These are phyloP conservation scores for Spiraea crenata DNA, from an alignment of 331 rosid species.

Conservation along the genomic window DNA sequence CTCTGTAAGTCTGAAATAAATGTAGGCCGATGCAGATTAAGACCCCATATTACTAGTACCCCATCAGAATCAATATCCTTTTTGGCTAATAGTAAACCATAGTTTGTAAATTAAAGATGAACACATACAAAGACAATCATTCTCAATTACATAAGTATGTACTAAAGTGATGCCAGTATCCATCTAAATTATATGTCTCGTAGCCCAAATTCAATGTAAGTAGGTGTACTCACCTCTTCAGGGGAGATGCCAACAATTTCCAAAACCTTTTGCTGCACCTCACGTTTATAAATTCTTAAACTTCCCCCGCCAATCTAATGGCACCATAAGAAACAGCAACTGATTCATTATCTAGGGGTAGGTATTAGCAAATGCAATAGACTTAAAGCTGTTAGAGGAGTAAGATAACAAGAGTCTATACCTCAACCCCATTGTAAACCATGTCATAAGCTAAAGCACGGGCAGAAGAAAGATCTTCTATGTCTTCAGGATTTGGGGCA, in stretches of 20 bases:
- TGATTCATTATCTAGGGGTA: constrained; percentile 8
- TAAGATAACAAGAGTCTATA: constrained; percentile 16
- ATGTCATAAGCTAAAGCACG: constrained; percentile 98
- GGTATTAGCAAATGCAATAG: constrained; percentile 11
- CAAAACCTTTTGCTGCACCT: constrained; percentile 82
- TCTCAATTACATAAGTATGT: no score
- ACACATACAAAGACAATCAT: no score
- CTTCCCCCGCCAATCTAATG: constrained; percentile 96
- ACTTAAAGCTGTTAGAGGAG: constrained; percentile 15
- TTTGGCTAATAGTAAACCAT: no score
- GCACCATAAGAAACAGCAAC: constrained; percentile 12
- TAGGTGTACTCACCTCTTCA: constrained; percentile 66
- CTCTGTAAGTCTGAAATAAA: no score
- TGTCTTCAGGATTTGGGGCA: constrained; percentile 95
- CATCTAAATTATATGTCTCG: not conserved
- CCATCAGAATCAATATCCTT: no score
- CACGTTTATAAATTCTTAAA: constrained; percentile 87
- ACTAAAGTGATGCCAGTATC: no score
- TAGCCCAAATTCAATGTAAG: constrained; percentile 3
- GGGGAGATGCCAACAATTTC: constrained; percentile 82
- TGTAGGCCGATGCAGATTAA: no score
- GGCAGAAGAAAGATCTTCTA: constrained; percentile 81
- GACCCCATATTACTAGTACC: no score
- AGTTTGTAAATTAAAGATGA: no score
- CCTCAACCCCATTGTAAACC: constrained; percentile 99